phyloP scores from a whole-genome alignment of 2,329 filamentous ascomycete species.

The Verticillium nubilum region DNA sequence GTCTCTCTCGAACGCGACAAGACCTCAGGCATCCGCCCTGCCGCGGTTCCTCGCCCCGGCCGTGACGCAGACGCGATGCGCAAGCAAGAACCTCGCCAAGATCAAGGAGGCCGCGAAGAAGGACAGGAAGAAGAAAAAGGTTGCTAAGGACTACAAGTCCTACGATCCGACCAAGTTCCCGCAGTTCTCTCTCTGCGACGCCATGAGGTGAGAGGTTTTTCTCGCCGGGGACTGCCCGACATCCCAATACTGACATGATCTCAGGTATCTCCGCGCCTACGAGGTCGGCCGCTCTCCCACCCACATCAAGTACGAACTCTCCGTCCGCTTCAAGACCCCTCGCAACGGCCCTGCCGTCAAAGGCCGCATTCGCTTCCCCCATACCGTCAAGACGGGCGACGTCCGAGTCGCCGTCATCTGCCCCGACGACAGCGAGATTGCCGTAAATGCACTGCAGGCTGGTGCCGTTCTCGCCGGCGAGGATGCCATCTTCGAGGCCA shows the following conservation, averaged over 20 bases:
- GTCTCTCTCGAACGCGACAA: constrained; percentile 33
- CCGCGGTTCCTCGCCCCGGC: constrained; percentile 45
- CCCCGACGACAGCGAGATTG: constrained; percentile 70
- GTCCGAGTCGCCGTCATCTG: constrained; percentile 86
- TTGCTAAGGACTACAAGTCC: constrained; percentile 60
- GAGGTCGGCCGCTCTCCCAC: constrained; percentile 79
- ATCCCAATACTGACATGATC: constrained; percentile 1
- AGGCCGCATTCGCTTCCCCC: constrained; percentile 81
- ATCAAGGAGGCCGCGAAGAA: constrained; percentile 43
- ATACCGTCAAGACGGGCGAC: constrained; percentile 85
- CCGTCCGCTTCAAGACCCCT: constrained; percentile 74
- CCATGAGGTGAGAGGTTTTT: constrained; percentile 66
- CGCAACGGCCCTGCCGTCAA: constrained; percentile 85
- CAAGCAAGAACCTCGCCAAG: constrained; percentile 17
- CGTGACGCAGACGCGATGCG: constrained; percentile 37
- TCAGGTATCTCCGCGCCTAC: constrained; percentile 81
- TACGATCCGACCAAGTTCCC: constrained; percentile 57
- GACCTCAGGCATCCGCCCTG: constrained; percentile 38
- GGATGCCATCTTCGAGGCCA: constrained; percentile 74
- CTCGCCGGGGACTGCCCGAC: neutral
- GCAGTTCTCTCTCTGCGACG: constrained; percentile 81
- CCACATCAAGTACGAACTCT: constrained; percentile 80
- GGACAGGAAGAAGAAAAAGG: constrained; percentile 49
- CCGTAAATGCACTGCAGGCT: constrained; percentile 66
- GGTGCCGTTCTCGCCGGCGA: constrained; percentile 84